Evolutionary conservation across 23 red algal species (phyloP), one percentile per base, ranked within the genome.

Genomic region (Gracilaria domingensis): DNA sequence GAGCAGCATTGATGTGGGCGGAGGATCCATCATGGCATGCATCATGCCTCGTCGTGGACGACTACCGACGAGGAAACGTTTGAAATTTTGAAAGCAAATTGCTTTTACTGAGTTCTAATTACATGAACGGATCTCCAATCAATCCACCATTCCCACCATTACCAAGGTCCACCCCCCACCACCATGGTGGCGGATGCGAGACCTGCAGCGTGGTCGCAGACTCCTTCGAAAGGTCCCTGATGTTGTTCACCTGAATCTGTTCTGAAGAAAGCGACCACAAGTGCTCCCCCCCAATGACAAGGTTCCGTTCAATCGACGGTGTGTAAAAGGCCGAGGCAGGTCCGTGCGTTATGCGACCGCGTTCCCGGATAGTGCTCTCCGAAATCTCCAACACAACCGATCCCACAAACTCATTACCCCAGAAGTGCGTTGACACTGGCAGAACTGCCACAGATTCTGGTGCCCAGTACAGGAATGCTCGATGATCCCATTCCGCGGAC

Each of bases 381-480:
- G 71, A 35, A 37, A 91, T 24, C 40, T 81, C 75, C 25, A 91
- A 69, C 39, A 91, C 87, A 39, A 91, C 57, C 7, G 57, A 26
- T 17, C 87, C 87, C 18, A 40, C 30, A 51, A 91, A 91, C 18
- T 35, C 23, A 20, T 35, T 6, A 5, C 23, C 9, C 13, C 23
- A 44, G 49, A 29, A 55, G 48, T 91, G 81, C 4, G 42, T 35
- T 9, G n/a, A 33, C 40, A 91, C 53, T 28, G 87, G 87, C 40
- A 91, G 47, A 32, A 91, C 87, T n/a, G 87, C 87, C 21, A 91
- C 59, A 34, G 66, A 36, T 60, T 65, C 45, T 38, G 30, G 75
- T 5, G 32, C 24, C 87, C 87, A 91, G 74, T 81, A 91, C 32
- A 91, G 57, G 74, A 91, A 91, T 4, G 87, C 87, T 39, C 87